phyloP scores from a whole-genome alignment of 768 basidiomycete species.

The Ramaria rubella region DNA sequence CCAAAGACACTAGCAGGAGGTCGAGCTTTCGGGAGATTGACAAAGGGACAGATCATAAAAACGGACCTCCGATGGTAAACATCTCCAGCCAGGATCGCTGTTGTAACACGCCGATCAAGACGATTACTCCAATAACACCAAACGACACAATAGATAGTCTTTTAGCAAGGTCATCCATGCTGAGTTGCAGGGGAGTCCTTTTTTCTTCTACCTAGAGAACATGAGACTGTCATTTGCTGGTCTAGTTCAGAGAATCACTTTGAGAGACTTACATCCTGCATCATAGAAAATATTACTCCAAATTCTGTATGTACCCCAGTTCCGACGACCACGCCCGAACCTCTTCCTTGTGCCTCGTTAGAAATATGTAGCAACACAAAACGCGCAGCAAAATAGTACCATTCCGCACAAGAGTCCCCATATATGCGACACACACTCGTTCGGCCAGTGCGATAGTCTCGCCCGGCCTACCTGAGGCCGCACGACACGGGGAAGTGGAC shows the following conservation, averaged over 20 bases:
- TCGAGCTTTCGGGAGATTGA: conserved; percentile 14
- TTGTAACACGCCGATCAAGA: conserved; percentile 83
- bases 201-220: conserved; percentile 63
- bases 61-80: conserved; percentile 96
- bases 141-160: conserved; percentile 88
- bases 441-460: conserved; percentile 65
- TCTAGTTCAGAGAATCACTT: neutral
- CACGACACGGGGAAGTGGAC: conserved; percentile 46
- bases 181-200: conserved; percentile 85
- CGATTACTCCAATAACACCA: conserved; percentile 90
- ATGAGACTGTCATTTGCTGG: neutral
- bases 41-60: conserved; percentile 1
- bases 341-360: conserved; percentile 47
- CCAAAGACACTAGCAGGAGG: conserved; percentile 72
- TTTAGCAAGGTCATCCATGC: conserved; percentile 95
- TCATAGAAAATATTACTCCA: conserved; percentile 95
- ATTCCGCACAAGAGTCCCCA: conserved; percentile 92
- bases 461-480: conserved; percentile 35
- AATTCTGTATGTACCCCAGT: conserved; percentile 87
- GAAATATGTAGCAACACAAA: neutral
- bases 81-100: conserved; percentile 89
- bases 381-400: conserved; percentile 40
- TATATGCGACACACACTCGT: conserved; percentile 81
- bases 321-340: conserved; percentile 80
- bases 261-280: conserved; percentile 72